Conservation (phyloP, 2,329 filamentous ascomycete species). For the Trichocomaceae sp. region DNA sequence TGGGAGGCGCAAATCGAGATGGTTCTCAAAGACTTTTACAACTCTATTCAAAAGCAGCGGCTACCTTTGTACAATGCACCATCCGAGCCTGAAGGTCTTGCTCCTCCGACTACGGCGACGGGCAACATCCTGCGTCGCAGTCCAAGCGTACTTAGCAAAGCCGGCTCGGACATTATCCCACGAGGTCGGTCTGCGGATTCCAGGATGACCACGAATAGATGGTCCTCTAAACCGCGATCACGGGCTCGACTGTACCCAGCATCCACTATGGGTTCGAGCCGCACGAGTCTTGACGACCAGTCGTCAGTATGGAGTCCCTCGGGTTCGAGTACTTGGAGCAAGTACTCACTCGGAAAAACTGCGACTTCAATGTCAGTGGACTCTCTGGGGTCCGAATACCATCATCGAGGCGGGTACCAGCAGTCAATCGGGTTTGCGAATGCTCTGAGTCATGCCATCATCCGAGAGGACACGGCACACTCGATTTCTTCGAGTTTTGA, state of each 20-base stretch:
- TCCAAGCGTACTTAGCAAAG: constrained; percentile 87
- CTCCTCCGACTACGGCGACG: constrained; percentile 5
- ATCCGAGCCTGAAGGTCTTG: constrained; percentile 32
- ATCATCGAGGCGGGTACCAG: constrained; percentile 65
- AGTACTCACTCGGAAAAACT: constrained; percentile 83
- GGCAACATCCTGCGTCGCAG: constrained; percentile 66
- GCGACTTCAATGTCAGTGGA: constrained; percentile 89
- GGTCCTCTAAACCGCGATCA: constrained; percentile 80
- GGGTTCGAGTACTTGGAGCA: constrained; percentile 89
- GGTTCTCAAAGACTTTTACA: constrained; percentile 89
- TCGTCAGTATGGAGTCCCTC: constrained; percentile 89
- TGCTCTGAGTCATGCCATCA: constrained; percentile 91
- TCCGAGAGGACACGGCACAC: constrained; percentile 64
- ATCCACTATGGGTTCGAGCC: constrained; percentile 79
- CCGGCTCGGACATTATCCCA: constrained; percentile 69
- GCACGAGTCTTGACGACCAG: constrained; percentile 88
- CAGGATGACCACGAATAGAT: constrained; percentile 59
- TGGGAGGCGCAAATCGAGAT: constrained; percentile 88
- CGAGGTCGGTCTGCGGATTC: constrained; percentile 66
- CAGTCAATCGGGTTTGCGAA: constrained; percentile 97
- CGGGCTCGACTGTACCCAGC: constrained; percentile 67
- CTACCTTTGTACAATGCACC: constrained; percentile 75
- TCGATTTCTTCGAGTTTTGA: constrained; percentile 48
- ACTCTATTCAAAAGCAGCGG: constrained; percentile 78
- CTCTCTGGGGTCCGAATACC: constrained; percentile 72